These are phyloP conservation scores for Spinacia oleracea DNA, from an alignment of 179 eudicot genomes.

Conservation along the genomic window DNA sequence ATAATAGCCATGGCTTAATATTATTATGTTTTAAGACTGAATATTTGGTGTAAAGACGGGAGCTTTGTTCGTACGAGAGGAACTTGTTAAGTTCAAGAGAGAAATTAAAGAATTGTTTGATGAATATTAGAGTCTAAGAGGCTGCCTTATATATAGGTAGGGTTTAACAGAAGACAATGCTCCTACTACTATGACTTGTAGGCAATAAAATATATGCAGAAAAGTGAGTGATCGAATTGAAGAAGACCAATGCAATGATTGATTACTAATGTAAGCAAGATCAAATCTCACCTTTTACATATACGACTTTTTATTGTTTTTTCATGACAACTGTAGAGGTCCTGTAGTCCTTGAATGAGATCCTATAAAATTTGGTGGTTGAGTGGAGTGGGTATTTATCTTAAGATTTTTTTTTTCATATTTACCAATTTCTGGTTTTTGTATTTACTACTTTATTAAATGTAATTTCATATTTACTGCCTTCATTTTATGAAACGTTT, in stretches of 20 bases:
- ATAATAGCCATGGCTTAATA: slow-evolving; percentile 51
- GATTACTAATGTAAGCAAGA: slow-evolving; percentile 55
- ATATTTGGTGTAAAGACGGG: not conserved
- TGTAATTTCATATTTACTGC: no score
- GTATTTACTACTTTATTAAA: no score
- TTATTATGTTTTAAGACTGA: not conserved
- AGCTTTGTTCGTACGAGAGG: slow-evolving; percentile 7
- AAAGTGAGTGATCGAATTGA: slow-evolving; percentile 24
- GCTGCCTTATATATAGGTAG: slow-evolving; percentile 43
- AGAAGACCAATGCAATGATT: slow-evolving; percentile 68
- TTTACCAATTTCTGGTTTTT: no score
- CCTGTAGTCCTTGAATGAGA: slow-evolving; percentile 42
- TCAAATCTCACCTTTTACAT: slow-evolving; percentile 52
- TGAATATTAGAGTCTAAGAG: slow-evolving; percentile 2
- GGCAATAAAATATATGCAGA: slow-evolving; percentile 4
- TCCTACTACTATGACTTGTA: slow-evolving; percentile 17
- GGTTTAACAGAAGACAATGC: slow-evolving; percentile 27
- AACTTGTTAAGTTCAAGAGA: slow-evolving; percentile 6
- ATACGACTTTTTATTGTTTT: slow-evolving; percentile 28
- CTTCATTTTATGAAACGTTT: no score
- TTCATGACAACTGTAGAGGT: slow-evolving; percentile 70
- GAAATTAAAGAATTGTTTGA: slow-evolving; percentile 27
- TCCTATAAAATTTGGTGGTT: slow-evolving; percentile 69
- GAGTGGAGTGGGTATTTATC: slow-evolving; percentile 38
- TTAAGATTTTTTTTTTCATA: no score